phyloP scores from a whole-genome alignment of 2,329 filamentous ascomycete genomes.

The Samsoniella hepiali region DNA sequence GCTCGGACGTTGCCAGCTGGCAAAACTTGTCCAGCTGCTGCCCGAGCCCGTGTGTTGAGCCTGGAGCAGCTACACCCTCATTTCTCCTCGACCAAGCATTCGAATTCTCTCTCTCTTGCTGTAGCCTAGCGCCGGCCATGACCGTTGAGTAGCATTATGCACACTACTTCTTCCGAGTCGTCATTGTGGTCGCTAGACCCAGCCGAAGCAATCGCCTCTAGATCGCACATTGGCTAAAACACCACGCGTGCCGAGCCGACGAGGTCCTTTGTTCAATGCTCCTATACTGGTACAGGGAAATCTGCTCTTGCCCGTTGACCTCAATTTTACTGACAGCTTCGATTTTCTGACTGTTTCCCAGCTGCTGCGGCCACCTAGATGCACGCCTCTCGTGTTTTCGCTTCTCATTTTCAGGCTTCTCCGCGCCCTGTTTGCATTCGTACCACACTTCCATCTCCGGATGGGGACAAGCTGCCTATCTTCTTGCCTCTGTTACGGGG shows the following conservation, averaged over 20 bases:
- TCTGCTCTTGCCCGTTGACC: neutral
- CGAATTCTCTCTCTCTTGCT: neutral
- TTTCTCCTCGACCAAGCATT: neutral
- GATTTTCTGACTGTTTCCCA: neutral
- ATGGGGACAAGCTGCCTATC: no score
- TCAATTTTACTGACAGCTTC: neutral
- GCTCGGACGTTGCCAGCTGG: neutral
- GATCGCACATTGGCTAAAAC: neutral
- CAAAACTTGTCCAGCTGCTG: neutral
- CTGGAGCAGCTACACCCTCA: neutral
- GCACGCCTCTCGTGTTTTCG: neutral
- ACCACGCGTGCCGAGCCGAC: neutral
- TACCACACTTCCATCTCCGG: neutral
- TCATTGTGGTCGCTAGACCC: neutral
- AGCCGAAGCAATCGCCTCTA: neutral
- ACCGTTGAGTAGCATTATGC: slow-evolving; percentile 3
- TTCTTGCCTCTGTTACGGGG: neutral
- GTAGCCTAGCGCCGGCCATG: neutral
- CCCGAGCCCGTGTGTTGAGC: neutral
- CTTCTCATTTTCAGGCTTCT: neutral
- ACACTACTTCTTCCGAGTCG: neutral
- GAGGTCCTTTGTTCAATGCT: neutral
- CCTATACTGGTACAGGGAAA: neutral
- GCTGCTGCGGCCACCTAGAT: neutral
- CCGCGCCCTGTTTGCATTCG: neutral